Base-by-base conservation (phyloP, 2,329 filamentous ascomycete genomes). In the Dryadomyces quercivorus region DNA sequence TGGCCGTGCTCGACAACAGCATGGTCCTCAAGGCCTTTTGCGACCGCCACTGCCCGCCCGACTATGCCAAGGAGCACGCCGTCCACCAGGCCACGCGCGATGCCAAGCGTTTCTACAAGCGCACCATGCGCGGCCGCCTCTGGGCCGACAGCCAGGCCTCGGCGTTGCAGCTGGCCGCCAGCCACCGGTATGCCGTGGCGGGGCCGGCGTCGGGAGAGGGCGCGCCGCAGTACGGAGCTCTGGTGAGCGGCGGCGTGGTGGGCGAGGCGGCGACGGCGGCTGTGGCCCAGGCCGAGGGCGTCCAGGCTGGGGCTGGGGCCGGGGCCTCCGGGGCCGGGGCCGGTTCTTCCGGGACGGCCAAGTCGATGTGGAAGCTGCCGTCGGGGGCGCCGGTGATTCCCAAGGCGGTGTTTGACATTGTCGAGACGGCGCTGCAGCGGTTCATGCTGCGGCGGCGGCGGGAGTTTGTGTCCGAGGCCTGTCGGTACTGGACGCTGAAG, bases 401-500 rank as follows among this genome's bases (percentile, higher is more conserved):
- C 0, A 85, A 91, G 60, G 84, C 87, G 2, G 86, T 97, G 3
- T 90, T 90, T 58, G 86, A 92, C 60, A 84, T 85, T 31, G 89
- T 98, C 21, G 88, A 95, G 61, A 81, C 81, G 47, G 88, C 91
- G 0, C 76, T 98, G 38, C 81, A 85, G 58, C 83, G 88, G 50
- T 97, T 97, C 66, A 81, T 81, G 40, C 72, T 82, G 56, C 82
- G 86, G 34, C 94, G 93, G 65, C 82, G 90, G 52, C 95, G 94
- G 65, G 91, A 96, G 57, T 98, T 89, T 66, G 84, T 94, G 2
- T 85, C 89, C 55, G 92, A 96, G 67, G 88, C 88, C 2, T 97
- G 92, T 71, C 90, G 89, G 62, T 98, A 97, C 70, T 98, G 93
- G 93, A 97, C 93, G 0, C 70, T 98, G 59, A 98, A 98, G 72